Percentiles rank a stretch among this genome's conserved stretches.
These are phyloP conservation scores for Metarhizium guizhouense DNA, from an alignment of 2,329 filamentous ascomycete genomes.

Conservation along the genomic window DNA sequence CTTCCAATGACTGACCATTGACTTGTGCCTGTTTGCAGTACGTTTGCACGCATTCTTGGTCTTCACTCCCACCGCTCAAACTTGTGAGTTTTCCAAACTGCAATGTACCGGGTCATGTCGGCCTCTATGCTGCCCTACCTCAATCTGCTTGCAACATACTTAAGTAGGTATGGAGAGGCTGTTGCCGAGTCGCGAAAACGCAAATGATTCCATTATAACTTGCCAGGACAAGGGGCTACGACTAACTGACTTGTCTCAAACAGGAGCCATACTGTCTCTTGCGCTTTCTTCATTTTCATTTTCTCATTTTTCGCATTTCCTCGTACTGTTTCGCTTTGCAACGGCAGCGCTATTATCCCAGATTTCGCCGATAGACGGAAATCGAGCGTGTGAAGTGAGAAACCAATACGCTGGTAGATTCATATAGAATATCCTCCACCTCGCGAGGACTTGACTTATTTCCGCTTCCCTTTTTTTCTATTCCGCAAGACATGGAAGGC, in stretches of 20 bases:
- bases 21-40: no score
- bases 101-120: no score
- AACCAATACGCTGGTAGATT: not conserved
- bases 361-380: not conserved
- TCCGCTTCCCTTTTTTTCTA: not conserved
- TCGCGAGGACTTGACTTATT: not conserved
- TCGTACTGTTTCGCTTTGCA: not conserved
- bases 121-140: no score
- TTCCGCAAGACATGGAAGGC: not conserved
- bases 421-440: not conserved
- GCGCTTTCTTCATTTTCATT: no score
- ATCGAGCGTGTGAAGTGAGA: not conserved
- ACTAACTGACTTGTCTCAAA: not conserved
- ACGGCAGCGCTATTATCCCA: not conserved
- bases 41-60: no score
- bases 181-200: not conserved
- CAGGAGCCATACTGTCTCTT: not conserved
- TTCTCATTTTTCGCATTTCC: no score
- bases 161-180: not conserved
- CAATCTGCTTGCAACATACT: no score
- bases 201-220: not conserved
- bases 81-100: no score
- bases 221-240: not conserved
- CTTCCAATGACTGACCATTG: no score
- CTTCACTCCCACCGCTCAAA: no score